Base-by-base conservation (phyloP, 352 stramenopile genomes). In the Globisporangium okanoganense region DNA sequence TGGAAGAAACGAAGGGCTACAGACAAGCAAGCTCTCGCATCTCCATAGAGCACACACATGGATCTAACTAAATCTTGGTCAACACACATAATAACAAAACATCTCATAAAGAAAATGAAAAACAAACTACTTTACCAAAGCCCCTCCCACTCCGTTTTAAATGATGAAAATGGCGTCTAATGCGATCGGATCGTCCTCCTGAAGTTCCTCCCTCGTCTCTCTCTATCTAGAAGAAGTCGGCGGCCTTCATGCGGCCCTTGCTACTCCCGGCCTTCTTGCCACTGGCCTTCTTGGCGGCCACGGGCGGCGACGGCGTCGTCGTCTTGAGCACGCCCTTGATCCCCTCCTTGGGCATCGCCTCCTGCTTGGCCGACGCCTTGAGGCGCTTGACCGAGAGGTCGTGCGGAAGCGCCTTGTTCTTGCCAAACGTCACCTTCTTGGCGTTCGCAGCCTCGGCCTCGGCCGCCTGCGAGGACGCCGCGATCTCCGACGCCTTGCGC, bases 341-440 rank as follows among this genome's bases (percentile, higher is more conserved):
- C 12, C 71, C 62, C 29, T 88, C 72, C 65, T 88, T 88, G 18
- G 69, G 57, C 25, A 76, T 69, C 13, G 66, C 55, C 43, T 88
- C 73, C 51, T 85, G 79, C 66, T 82, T 89, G 13, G 79, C 80
- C 44, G 80, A 93, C 35, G 85, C 85, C 59, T 87, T 89, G 18
- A 95, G 72, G 13, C 83, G 82, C 72, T 95, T 95, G 44, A 95
- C 76, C 48, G 85, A 95, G 35, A 92, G 68, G 38, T 85, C 79
- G 56, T 95, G 82, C 20, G 73, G 71, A 18, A 95, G 70, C 43
- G 82, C 76, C 60, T 90, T 90, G 71, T 86, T 92, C 76, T 90
- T 95, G 51, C 85, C 85, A 60, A 95, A 95, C 44, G 83, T 92
- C 67, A 95, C 85, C 53, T 90, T 92, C 69, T 91, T 93, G 41